Conservation (phyloP, 306 rosid genomes). For the Sophora flavescens region DNA sequence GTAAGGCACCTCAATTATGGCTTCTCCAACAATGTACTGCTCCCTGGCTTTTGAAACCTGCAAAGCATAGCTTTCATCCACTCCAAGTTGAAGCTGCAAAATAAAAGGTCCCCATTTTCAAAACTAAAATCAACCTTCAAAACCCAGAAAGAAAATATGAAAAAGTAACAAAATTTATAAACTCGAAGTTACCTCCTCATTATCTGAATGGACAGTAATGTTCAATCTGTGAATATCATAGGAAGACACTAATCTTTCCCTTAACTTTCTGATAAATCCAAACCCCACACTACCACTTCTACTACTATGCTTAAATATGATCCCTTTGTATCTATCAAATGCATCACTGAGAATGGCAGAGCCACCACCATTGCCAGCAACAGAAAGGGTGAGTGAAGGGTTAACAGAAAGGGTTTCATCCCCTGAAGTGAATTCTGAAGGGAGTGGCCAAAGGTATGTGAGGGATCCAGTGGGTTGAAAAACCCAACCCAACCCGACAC, state of each 20-base stretch:
- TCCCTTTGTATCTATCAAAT: slow-evolving; percentile 75
- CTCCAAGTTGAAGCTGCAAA: too few species aligned
- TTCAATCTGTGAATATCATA: slow-evolving; percentile 64
- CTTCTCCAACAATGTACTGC: too few species aligned
- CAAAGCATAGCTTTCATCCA: too few species aligned
- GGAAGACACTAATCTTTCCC: slow-evolving; percentile 40
- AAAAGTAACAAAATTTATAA: not conserved
- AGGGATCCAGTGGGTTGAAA: slow-evolving; percentile 46
- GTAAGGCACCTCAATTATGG: too few species aligned
- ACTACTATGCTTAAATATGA: slow-evolving; percentile 73
- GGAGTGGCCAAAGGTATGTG: slow-evolving; percentile 89
- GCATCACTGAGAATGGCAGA: slow-evolving; percentile 63
- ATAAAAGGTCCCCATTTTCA: not conserved
- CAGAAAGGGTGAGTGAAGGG: slow-evolving; percentile 66
- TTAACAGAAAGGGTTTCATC: slow-evolving; percentile 69
- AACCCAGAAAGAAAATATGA: slow-evolving; percentile 12
- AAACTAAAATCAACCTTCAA: slow-evolving; percentile 22
- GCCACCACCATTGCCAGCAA: slow-evolving; percentile 56
- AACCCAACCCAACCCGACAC: too few species aligned
- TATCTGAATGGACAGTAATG: slow-evolving; percentile 60
- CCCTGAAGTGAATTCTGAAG: slow-evolving; percentile 70
- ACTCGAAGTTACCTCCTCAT: slow-evolving; percentile 63
- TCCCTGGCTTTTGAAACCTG: too few species aligned
- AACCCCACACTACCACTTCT: slow-evolving; percentile 28
- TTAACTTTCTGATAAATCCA: slow-evolving; percentile 46